phyloP scores from a whole-genome alignment of 352 stramenopile species.

The Globisporangium ultimum region DNA sequence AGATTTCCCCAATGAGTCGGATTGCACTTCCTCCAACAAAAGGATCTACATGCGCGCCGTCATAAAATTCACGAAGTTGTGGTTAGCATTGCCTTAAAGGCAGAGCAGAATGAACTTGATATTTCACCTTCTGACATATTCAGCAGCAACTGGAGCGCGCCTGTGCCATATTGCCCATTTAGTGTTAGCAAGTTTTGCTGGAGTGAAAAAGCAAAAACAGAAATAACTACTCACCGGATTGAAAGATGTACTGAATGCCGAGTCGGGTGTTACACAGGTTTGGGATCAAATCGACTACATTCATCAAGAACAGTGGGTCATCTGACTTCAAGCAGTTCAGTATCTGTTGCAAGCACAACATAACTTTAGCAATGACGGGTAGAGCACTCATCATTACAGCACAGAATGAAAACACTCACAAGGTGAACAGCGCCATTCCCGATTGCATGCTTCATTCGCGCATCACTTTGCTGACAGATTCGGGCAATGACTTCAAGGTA shows the following conservation, averaged over 20 bases:
- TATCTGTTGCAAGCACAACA: slow-evolving; percentile 33
- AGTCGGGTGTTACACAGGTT: slow-evolving; percentile 62
- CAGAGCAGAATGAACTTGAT: neutral
- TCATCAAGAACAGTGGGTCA: slow-evolving; percentile 84
- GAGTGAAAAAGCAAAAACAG: neutral
- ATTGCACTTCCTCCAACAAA: slow-evolving; percentile 76
- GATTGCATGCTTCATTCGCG: slow-evolving; percentile 63
- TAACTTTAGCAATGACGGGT: too few species aligned
- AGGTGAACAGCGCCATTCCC: slow-evolving; percentile 35
- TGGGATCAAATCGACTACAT: slow-evolving; percentile 75
- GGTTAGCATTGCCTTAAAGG: neutral
- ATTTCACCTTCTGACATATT: slow-evolving; percentile 58
- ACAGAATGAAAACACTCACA: slow-evolving; percentile 16
- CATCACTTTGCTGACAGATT: slow-evolving; percentile 52
- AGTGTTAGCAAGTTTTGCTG: neutral
- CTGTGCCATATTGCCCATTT: slow-evolving; percentile 19
- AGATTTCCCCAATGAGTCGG: slow-evolving; percentile 77
- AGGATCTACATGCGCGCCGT: slow-evolving; percentile 33
- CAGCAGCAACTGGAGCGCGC: slow-evolving; percentile 59
- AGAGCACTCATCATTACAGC: neutral
- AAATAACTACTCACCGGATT: slow-evolving; percentile 52
- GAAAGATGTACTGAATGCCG: slow-evolving; percentile 71
- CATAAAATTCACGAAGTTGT: neutral
- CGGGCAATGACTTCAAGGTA: slow-evolving; percentile 71
- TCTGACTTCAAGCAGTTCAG: slow-evolving; percentile 67